phyloP scores from a whole-genome alignment of 116 monocot species.

The Thalassia testudinum region DNA sequence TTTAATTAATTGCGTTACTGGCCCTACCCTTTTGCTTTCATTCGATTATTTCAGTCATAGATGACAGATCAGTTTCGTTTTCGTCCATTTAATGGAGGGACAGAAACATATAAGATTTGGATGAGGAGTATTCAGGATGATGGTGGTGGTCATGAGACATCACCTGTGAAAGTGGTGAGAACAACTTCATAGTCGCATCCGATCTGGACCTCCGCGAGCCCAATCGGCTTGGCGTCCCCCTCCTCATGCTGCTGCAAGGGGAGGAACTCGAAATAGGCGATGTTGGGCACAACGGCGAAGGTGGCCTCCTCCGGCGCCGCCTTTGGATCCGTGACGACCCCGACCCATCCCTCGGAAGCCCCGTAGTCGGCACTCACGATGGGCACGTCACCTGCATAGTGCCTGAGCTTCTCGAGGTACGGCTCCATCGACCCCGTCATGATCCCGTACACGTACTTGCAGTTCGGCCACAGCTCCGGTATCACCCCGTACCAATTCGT shows the following conservation, averaged over 20 bases:
- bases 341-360: constrained; percentile 81
- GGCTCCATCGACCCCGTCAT: constrained; percentile 88
- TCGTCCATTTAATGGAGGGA: not conserved
- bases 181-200: constrained; percentile 58
- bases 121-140: not conserved
- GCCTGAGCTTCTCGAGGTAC: constrained; percentile 60
- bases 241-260: constrained; percentile 17
- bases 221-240: constrained; percentile 29
- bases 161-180: constrained; percentile 9
- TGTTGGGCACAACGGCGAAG: constrained; percentile 62
- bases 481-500: constrained; percentile 67
- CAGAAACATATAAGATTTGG: not conserved
- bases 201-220: constrained; percentile 40
- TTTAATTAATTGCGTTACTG: no score
- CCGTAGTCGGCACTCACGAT: constrained; percentile 66
- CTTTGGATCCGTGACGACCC: constrained; percentile 39
- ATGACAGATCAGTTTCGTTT: not conserved
- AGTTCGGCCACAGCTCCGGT: constrained; percentile 65
- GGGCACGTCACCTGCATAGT: constrained; percentile 60
- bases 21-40: no score
- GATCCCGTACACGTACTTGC: constrained; percentile 70
- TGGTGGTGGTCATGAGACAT: no score
- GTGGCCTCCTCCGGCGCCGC: constrained; percentile 29
- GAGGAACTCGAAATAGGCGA: constrained; percentile 91
- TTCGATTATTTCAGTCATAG: not conserved